Evolutionary conservation across 2,329 filamentous ascomycete genomes (phyloP).

Genomic region (Penicillium glabrum): DNA sequence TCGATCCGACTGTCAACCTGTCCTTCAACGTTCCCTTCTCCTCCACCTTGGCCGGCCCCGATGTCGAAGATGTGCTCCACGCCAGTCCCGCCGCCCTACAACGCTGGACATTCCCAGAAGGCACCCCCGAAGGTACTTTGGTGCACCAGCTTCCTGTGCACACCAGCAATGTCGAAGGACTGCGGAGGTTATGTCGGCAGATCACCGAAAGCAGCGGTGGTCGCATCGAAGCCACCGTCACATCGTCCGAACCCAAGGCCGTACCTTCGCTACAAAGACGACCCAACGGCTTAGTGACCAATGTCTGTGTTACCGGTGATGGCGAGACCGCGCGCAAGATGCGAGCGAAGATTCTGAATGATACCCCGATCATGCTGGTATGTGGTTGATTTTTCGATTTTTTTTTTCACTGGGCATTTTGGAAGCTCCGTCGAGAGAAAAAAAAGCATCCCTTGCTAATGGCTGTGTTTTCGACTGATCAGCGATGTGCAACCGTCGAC

Average conservation of each 20-base stretch:
- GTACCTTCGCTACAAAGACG: conserved; percentile 49
- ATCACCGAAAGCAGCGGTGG: conserved; percentile 68
- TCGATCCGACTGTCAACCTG: conserved; percentile 80
- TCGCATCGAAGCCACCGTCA: conserved; percentile 79
- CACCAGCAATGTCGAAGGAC: conserved; percentile 75
- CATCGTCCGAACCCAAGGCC: conserved; percentile 75
- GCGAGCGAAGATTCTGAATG: conserved; percentile 83
- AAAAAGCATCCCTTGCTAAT: conserved; percentile 20
- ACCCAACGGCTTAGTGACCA: conserved; percentile 68
- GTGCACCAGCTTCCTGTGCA: conserved; percentile 92
- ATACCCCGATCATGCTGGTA: conserved; percentile 91
- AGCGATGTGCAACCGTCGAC: conserved; percentile 92
- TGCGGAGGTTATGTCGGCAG: conserved; percentile 78
- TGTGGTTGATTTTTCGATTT: conserved; percentile 37
- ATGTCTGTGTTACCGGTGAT: conserved; percentile 86
- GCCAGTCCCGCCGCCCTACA: conserved; percentile 84
- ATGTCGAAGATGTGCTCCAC: conserved; percentile 92
- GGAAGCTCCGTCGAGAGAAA: conserved; percentile 1
- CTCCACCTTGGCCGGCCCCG: conserved; percentile 86
- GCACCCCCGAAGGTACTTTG: conserved; percentile 78
- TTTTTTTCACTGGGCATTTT: conserved; percentile 9
- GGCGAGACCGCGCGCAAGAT: conserved; percentile 87
- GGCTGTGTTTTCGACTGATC: conserved; percentile 16
- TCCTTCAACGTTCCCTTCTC: conserved; percentile 98
- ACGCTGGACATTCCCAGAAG: conserved; percentile 90